Conservation (phyloP, 768 basidiomycete genomes). For the Gloeophyllum trabeum region DNA sequence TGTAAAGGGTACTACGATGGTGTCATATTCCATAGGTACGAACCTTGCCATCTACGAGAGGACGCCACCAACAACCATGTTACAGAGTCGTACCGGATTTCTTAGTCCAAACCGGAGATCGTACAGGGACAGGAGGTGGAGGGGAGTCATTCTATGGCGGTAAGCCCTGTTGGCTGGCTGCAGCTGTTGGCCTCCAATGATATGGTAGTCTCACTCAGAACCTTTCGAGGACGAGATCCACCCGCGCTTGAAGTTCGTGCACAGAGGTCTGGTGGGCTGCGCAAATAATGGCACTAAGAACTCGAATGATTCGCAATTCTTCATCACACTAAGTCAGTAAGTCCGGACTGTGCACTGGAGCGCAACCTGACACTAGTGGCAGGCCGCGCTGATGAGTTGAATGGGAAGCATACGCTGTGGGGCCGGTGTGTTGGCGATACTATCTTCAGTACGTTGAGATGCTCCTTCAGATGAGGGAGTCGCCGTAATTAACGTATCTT, state of each 20-base stretch:
- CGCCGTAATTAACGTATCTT: background rate
- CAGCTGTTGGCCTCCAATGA: too few species aligned
- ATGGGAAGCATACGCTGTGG: conserved; percentile 91
- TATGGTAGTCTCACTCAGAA: conserved; percentile 36
- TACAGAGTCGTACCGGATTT: conserved; percentile 79
- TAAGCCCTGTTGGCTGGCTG: too few species aligned
- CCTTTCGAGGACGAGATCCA: conserved; percentile 94
- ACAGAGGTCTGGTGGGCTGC: conserved; percentile 91
- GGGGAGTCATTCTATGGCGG: conserved; percentile 97
- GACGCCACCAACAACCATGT: background rate
- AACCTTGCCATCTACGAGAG: background rate
- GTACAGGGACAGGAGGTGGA: conserved; percentile 80
- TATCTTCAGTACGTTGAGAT: conserved; percentile 57
- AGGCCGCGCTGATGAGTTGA: conserved; percentile 89
- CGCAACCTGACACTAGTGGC: background rate
- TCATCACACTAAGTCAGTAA: conserved; percentile 76
- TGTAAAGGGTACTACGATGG: conserved; percentile 87
- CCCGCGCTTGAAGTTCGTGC: conserved; percentile 77
- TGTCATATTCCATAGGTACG: conserved; percentile 84
- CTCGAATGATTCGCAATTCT: conserved; percentile 91
- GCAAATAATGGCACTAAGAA: conserved; percentile 83
- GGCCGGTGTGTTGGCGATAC: conserved; percentile 87
- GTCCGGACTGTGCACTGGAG: background rate
- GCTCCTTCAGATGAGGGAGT: too few species aligned
- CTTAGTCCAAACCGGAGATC: conserved; percentile 92